Evolutionary conservation across 2,329 filamentous ascomycete genomes (phyloP).

Genomic region (Tolypocladium pustulatum): DNA sequence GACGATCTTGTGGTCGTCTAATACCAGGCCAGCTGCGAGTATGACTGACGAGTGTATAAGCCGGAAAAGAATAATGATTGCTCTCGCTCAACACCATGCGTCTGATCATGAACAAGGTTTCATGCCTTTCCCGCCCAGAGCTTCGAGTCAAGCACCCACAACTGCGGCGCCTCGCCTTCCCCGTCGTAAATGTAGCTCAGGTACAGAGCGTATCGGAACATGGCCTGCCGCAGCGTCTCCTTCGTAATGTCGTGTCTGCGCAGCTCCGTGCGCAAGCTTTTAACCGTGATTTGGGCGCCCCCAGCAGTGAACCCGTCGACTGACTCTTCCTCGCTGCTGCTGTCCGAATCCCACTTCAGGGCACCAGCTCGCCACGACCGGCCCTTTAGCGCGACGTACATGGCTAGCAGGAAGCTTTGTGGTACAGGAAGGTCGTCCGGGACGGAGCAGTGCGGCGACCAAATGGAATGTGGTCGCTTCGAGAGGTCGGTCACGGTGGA

Average conservation of each 20-base stretch:
- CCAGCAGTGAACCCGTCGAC: slow-evolving; percentile 2
- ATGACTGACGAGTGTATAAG: not conserved
- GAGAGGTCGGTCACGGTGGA: slow-evolving; percentile 11
- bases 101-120: not conserved
- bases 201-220: slow-evolving; percentile 25
- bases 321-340: slow-evolving; percentile 3
- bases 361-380: slow-evolving; percentile 8
- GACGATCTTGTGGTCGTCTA: too few species aligned
- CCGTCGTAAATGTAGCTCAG: slow-evolving; percentile 19
- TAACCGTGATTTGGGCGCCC: slow-evolving; percentile 8
- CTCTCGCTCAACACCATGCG: not conserved
- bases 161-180: slow-evolving; percentile 14
- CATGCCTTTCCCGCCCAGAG: slow-evolving; percentile 5
- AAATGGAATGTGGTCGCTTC: slow-evolving; percentile 15
- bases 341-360: not conserved
- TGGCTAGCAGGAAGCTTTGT: slow-evolving; percentile 20
- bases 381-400: slow-evolving; percentile 17
- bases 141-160: slow-evolving; percentile 19
- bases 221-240: slow-evolving; percentile 11
- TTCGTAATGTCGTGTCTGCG: slow-evolving; percentile 12
- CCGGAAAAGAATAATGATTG: not conserved
- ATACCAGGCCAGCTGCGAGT: not conserved
- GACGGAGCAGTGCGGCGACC: slow-evolving; percentile 24
- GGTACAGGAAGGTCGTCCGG: slow-evolving; percentile 17
- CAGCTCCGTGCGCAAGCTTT: slow-evolving; percentile 6